These are phyloP conservation scores for Dioscorea cayenensis DNA, from an alignment of 116 monocot genomes.

Conservation along the genomic window DNA sequence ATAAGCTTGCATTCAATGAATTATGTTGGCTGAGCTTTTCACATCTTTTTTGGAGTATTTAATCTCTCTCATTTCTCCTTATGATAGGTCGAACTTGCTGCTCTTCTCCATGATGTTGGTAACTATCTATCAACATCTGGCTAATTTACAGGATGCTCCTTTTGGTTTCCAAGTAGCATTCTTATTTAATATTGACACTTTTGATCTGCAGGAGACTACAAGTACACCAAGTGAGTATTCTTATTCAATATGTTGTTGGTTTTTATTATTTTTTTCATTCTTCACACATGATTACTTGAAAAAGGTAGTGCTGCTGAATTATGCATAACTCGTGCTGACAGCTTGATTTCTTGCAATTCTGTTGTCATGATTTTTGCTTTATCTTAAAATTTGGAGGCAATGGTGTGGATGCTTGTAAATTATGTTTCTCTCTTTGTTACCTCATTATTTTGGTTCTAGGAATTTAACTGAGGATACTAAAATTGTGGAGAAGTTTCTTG, in stretches of 20 bases:
- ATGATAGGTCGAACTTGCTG: conserved; percentile 77
- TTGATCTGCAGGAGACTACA: conserved; percentile 88
- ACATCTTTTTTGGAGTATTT: no score
- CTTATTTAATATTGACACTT: not conserved
- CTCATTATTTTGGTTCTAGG: conserved; percentile 16
- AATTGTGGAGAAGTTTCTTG: conserved; percentile 63
- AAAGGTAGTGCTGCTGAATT: not conserved
- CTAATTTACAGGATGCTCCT: not conserved
- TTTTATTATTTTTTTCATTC: not conserved
- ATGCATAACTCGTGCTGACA: not conserved
- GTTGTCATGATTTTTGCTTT: no score
- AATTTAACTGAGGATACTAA: conserved; percentile 53
- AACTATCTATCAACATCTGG: conserved; percentile 5
- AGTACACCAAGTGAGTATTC: conserved; percentile 74
- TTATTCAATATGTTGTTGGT: not conserved
- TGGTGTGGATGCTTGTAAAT: no score
- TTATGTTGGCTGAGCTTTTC: no score
- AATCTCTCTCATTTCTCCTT: not conserved
- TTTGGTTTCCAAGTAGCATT: not conserved
- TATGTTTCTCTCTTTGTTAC: not conserved
- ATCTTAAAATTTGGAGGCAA: not conserved
- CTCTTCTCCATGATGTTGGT: conserved; percentile 96
- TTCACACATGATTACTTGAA: not conserved
- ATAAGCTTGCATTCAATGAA: no score
- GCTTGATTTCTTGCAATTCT: not conserved